A percentile compares a stretch with the other conserved stretches of the same genome.
These are phyloP conservation scores for Thalassiosira ordinaria DNA, from an alignment of 352 stramenopile genomes.

Conservation along the genomic window DNA sequence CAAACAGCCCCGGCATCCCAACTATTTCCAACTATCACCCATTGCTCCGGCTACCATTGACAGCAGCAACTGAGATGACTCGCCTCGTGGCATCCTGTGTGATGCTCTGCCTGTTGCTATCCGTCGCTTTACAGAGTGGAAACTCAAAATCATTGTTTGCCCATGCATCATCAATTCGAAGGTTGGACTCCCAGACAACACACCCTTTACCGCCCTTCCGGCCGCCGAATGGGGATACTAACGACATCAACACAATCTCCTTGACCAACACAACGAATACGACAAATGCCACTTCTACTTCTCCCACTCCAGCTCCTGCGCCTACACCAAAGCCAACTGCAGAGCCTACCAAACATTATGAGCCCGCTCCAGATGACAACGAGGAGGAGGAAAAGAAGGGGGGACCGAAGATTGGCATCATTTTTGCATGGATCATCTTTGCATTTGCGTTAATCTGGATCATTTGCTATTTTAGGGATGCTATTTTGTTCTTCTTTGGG, in stretches of 20 bases:
- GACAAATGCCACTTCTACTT: not conserved
- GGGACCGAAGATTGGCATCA: constrained; percentile 1
- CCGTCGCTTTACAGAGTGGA: not conserved
- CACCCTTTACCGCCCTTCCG: not conserved
- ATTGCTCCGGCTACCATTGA: not conserved
- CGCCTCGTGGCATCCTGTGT: not conserved
- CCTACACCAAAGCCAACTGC: constrained; percentile 22
- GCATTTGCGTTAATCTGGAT: constrained; percentile 15
- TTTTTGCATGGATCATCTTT: constrained; percentile 19
- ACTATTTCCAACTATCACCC: not conserved
- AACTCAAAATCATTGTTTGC: constrained; percentile 1
- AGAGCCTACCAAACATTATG: constrained; percentile 29
- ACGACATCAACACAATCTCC: no score
- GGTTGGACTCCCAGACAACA: not conserved
- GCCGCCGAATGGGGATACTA: no score
- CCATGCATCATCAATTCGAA: not conserved
- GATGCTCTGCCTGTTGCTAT: not conserved
- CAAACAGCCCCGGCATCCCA: not conserved
- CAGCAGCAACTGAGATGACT: not conserved
- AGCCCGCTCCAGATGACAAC: constrained; percentile 19
- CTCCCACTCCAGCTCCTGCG: not conserved
- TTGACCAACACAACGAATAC: not conserved
- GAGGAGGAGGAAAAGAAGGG: constrained; percentile 18
- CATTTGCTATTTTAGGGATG: constrained; percentile 31
- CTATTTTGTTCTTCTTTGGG: constrained; percentile 37